Evolutionary conservation across 345 rosid species (phyloP).

Genomic region (Psidium friedrichsthalianum): DNA sequence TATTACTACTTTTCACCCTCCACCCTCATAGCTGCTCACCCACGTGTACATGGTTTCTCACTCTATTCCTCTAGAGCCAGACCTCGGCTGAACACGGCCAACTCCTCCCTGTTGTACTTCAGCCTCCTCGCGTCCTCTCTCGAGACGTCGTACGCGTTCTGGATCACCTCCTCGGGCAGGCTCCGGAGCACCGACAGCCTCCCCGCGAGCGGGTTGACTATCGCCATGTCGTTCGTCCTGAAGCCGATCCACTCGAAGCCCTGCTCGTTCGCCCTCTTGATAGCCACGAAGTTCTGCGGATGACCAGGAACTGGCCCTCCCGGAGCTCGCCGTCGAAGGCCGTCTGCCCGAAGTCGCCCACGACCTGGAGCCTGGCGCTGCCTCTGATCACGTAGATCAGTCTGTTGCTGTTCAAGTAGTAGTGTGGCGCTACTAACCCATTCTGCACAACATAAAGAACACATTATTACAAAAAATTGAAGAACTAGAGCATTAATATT

Average conservation of each 20-base stretch:
- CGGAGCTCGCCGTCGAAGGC: conserved; percentile 15
- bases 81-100: conserved; percentile 2
- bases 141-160: conserved; percentile 20
- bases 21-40: neutral
- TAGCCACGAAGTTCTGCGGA: conserved; percentile 18
- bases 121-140: conserved; percentile 21
- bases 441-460: conserved; percentile 13
- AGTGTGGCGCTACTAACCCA: conserved; percentile 19
- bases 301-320: conserved; percentile 22
- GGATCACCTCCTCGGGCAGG: conserved; percentile 20
- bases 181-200: conserved; percentile 9
- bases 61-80: neutral
- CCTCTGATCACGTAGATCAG: conserved; percentile 20
- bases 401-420: conserved; percentile 31
- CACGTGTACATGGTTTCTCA: neutral
- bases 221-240: conserved; percentile 20
- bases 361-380: conserved; percentile 18
- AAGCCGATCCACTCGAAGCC: conserved; percentile 27
- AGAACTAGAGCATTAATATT: neutral
- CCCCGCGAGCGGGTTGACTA: conserved; percentile 16
- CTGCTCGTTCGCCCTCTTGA: conserved; percentile 15
- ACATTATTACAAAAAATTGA: neutral
- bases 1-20: neutral
- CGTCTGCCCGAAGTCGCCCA: conserved; percentile 7
- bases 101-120: conserved; percentile 16